These are phyloP conservation scores for Tricholoma furcatifolium DNA, from an alignment of 768 basidiomycete genomes.

Conservation along the genomic window DNA sequence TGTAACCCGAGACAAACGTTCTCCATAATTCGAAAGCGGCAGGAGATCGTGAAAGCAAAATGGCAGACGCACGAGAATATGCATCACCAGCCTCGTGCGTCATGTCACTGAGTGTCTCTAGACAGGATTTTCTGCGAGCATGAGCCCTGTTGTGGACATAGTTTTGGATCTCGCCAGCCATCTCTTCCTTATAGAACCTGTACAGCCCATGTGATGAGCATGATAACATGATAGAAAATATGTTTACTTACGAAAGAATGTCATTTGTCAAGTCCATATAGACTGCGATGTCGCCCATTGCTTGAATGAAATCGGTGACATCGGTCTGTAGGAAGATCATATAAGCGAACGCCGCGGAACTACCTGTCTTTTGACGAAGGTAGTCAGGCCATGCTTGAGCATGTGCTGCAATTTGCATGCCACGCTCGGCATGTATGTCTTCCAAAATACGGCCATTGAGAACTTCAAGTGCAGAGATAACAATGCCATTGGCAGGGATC, in stretches of 20 bases:
- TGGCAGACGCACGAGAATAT: background rate
- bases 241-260: background rate
- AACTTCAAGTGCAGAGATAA: background rate
- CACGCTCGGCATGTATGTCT: background rate
- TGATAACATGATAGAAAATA: background rate
- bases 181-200: conserved; percentile 3
- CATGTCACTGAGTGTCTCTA: background rate
- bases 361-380: background rate
- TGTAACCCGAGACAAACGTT: background rate
- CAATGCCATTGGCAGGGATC: background rate
- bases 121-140: background rate
- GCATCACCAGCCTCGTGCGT: background rate
- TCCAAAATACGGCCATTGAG: background rate
- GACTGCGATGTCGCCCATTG: background rate
- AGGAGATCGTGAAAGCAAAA: background rate
- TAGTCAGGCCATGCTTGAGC: background rate
- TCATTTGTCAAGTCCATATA: background rate
- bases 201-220: no score
- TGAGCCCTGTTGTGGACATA: background rate
- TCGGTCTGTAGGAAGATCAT: background rate
- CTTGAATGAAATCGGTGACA: background rate
- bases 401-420: background rate
- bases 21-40: background rate
- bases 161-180: background rate
- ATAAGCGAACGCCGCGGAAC: background rate